Conservation (phyloP, 805 yeast genomes). For the Ogataea trehaloabstinens region DNA sequence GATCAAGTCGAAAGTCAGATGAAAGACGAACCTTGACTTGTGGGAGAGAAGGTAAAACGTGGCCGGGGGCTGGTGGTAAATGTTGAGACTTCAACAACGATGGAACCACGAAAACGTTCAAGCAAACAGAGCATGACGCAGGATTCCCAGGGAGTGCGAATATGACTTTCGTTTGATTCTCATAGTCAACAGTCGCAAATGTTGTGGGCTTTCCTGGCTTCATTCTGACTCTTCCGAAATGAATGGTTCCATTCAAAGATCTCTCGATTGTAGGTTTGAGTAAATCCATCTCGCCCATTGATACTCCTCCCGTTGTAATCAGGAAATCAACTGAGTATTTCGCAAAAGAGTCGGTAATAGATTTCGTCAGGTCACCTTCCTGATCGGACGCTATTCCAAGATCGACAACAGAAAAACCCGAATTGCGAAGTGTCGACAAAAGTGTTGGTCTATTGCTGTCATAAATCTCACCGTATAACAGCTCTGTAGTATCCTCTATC, state of each 20-base stretch:
- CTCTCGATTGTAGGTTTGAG: constrained; percentile 48
- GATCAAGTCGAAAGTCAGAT: constrained; percentile 37
- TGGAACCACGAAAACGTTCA: constrained; percentile 46
- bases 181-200: constrained; percentile 44
- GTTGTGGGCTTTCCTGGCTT: constrained; percentile 62
- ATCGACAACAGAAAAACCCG: constrained; percentile 42
- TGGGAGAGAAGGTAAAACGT: constrained; percentile 27
- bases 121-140: constrained; percentile 50
- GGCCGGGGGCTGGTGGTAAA: constrained; percentile 6
- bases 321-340: constrained; percentile 37
- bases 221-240: constrained; percentile 57
- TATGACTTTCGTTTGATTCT: constrained; percentile 30
- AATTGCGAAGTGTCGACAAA: constrained; percentile 32
- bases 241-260: constrained; percentile 40
- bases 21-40: constrained; percentile 35
- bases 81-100: constrained; percentile 41
- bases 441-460: constrained; percentile 52
- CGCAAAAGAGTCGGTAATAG: constrained; percentile 27
- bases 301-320: constrained; percentile 56
- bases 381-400: constrained; percentile 50
- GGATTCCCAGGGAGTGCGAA: constrained; percentile 60
- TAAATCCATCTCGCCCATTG: constrained; percentile 57
- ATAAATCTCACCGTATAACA: constrained; percentile 43
- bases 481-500: constrained; percentile 20
- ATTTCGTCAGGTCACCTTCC: constrained; percentile 24